Base-by-base conservation (phyloP, 768 basidiomycete species). In the Rhizopogon vinicolor region DNA sequence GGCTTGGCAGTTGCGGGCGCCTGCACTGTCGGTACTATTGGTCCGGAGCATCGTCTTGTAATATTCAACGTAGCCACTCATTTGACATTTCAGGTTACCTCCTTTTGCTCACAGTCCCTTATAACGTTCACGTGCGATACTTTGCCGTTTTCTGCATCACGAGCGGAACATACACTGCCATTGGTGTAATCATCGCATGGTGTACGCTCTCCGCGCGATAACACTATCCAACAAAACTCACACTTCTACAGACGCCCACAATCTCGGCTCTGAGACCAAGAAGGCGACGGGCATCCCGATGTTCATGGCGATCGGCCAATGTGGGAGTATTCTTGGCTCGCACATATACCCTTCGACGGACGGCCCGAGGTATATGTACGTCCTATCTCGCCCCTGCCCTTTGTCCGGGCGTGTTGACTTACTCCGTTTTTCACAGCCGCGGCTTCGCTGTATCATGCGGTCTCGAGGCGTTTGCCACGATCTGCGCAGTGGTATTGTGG, bases 231-330 rank as follows among this genome's bases (percentile, higher is more conserved):
- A 35, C 33, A 22, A 48, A 48, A 7, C 46, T 48, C 18, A 48
- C 13, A 50, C 40, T 14, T 16, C 25, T 14, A 19, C 37, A 86
- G 85, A 79, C 60, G 81, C 85, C 3, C 87, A 89, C 62, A 91
- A 89, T 61, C 76, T 89, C 7, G 88, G 87, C 3, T 89, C 88
- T 0, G 89, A 91, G 62, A 84, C 85, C 0, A 89, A 91, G 68
- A 83, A 81, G 53, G 88, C 89, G 0, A 82, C 87, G 0, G 88
- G 88, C 0, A 85, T 89, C 33, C 86, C 87, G 8, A 78, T 87
- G 70, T 89, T 89, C 64, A 89, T 89, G 83, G 79, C 86, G 10
- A 88, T 91, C 39, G 89, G 89, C 0, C 89, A 91, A 63, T 83
- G 86, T 50, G 89, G 87, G 12, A 87, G 87, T 57, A 70, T 89